A percentile compares a stretch with the other conserved stretches of the same genome.
Conservation (phyloP, 2,329 filamentous ascomycete genomes). For the Alternaria dauci region DNA sequence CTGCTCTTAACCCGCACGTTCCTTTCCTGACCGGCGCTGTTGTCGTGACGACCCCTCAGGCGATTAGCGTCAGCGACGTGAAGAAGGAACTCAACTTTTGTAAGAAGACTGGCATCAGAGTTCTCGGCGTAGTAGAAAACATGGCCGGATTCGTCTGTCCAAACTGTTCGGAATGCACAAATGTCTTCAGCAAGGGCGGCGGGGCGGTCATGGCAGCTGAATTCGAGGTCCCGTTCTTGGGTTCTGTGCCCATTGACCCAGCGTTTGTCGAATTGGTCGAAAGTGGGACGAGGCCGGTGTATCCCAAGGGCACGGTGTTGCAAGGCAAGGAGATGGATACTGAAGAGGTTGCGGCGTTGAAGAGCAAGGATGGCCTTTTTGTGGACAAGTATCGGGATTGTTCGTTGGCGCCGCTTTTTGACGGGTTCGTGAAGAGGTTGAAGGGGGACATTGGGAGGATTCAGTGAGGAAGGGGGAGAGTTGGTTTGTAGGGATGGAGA, state of each 20-base stretch:
- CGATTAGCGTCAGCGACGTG: slow-evolving; percentile 91
- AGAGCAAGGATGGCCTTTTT: slow-evolving; percentile 55
- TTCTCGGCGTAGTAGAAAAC: slow-evolving; percentile 93
- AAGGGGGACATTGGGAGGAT: slow-evolving; percentile 46
- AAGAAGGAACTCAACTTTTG: slow-evolving; percentile 96
- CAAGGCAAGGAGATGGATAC: slow-evolving; percentile 44
- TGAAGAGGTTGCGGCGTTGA: slow-evolving; percentile 11
- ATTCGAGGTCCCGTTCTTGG: slow-evolving; percentile 83
- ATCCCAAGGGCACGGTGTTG: slow-evolving; percentile 71
- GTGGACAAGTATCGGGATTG: slow-evolving; percentile 78
- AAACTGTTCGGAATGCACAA: slow-evolving; percentile 81
- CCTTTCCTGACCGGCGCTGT: slow-evolving; percentile 78
- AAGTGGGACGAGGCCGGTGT: slow-evolving; percentile 70
- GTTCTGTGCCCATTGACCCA: slow-evolving; percentile 88
- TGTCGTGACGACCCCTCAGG: slow-evolving; percentile 95
- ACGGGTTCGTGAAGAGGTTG: slow-evolving; percentile 67
- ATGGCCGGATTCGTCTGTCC: slow-evolving; percentile 93
- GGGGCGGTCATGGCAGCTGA: slow-evolving; percentile 89
- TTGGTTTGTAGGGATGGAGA: too few species aligned
- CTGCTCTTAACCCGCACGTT: slow-evolving; percentile 12
- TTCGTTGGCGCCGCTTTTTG: slow-evolving; percentile 74
- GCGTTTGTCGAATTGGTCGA: slow-evolving; percentile 90
- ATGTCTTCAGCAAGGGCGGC: slow-evolving; percentile 91
- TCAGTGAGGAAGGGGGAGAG: neutral
- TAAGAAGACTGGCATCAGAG: slow-evolving; percentile 77